Percentiles rank a stretch among this genome's conserved stretches.
Evolutionary conservation across 805 yeast species (phyloP).

Genomic region (Saccharomycopsis malanga): DNA sequence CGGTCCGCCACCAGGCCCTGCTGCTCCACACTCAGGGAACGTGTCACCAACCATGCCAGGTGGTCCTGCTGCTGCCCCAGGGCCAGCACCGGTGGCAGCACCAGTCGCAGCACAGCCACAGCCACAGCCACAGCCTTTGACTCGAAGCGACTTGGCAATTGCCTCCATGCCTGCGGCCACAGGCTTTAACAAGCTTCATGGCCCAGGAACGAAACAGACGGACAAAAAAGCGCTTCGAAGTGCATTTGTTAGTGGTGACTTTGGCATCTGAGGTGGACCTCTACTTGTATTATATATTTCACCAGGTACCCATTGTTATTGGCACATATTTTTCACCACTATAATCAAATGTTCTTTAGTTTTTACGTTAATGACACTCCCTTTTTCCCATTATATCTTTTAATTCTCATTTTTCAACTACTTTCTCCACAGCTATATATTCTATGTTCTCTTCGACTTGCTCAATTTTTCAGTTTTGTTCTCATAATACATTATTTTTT

Average conservation of each 20-base stretch:
- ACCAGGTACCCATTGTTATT: too few species aligned
- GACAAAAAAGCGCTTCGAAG: conserved; percentile 55
- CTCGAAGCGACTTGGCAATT: conserved; percentile 38
- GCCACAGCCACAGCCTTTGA: conserved; percentile 23
- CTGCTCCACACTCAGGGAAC: conserved; percentile 6
- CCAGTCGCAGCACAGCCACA: conserved; percentile 12
- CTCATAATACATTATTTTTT: too few species aligned
- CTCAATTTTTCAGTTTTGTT: too few species aligned
- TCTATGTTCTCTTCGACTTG: too few species aligned
- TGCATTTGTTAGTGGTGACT: conserved; percentile 58
- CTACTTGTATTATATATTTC: too few species aligned
- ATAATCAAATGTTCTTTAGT: too few species aligned
- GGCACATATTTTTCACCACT: too few species aligned
- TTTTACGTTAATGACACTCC: too few species aligned
- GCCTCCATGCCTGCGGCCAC: conserved; percentile 34
- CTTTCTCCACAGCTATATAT: too few species aligned
- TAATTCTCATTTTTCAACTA: too few species aligned
- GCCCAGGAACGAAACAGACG: conserved; percentile 31
- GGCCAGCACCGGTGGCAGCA: conserved; percentile 20
- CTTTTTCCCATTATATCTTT: too few species aligned
- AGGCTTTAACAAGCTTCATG: conserved; percentile 41
- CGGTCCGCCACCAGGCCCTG: conserved; percentile 17
- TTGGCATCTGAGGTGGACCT: conserved; percentile 65
- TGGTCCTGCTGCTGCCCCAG: conserved; percentile 9
- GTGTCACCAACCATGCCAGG: conserved; percentile 8